A percentile compares a stretch with the other conserved stretches of the same genome.
phyloP scores from a whole-genome alignment of 2,329 filamentous ascomycete species.

The Phyllosticta paracitricarpa region DNA sequence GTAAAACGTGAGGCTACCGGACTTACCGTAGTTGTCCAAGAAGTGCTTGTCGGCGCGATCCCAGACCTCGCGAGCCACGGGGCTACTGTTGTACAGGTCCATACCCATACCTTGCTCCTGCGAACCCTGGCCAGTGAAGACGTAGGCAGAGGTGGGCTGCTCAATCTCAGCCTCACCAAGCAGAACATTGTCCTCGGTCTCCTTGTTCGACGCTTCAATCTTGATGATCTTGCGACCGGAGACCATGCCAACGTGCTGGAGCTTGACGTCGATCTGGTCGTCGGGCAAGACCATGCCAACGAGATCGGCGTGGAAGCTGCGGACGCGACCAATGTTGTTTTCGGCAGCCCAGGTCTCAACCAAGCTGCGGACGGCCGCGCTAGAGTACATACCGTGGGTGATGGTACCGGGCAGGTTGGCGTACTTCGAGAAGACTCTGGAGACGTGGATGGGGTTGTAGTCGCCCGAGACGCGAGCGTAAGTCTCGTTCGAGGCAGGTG shows the following conservation, averaged over 20 bases:
- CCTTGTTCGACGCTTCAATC: constrained; percentile 90
- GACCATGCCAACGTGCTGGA: constrained; percentile 96
- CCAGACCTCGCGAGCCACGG: constrained; percentile 95
- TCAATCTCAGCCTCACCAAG: constrained; percentile 94
- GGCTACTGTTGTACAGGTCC: constrained; percentile 90
- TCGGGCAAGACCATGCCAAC: constrained; percentile 99
- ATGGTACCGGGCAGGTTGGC: constrained; percentile 94
- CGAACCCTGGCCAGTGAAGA: constrained; percentile 96
- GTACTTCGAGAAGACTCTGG: constrained; percentile 90
- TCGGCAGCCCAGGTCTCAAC: constrained; percentile 99
- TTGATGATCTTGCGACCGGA: constrained; percentile 98
- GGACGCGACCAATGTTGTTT: constrained; percentile 94
- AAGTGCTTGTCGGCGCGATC: constrained; percentile 86
- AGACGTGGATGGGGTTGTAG: constrained; percentile 98
- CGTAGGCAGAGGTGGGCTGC: constrained; percentile 91
- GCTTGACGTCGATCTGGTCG: constrained; percentile 86
- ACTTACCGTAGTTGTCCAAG: constrained; percentile 90
- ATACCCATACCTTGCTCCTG: constrained; percentile 99
- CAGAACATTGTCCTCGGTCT: constrained; percentile 92
- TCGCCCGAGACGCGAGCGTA: constrained; percentile 97
- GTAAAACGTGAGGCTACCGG: constrained; percentile 7
- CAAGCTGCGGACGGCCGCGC: constrained; percentile 86
- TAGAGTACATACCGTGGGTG: constrained; percentile 99
- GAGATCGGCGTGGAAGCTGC: constrained; percentile 91
- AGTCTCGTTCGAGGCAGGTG: constrained; percentile 92